Base-by-base conservation (phyloP, 768 basidiomycete genomes). In the Dacryopinax primogenitus region DNA sequence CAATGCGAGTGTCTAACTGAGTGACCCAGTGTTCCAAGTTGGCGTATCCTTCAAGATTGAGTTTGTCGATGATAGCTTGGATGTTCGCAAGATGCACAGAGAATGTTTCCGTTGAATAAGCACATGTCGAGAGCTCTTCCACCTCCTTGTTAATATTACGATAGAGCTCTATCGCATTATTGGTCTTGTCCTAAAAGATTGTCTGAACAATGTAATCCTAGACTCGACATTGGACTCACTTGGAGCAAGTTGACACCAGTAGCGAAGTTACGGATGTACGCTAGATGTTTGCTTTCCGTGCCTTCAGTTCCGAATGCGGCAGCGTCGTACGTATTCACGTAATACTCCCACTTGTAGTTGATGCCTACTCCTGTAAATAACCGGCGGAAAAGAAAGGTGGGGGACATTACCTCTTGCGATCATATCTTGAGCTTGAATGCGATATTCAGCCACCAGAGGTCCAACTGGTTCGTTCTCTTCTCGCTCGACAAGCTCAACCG, bases 261-360 rank as follows among this genome's bases (percentile, higher is more conserved):
- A 1, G 95, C 94, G 72, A 97, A 96, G 72, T 98, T 94, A 65
- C 92, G 83, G 11, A 98, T 94, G 68, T 92, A 97, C 66, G 91
- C 87, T 28, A 95, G 86, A 72, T 97, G 95, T 67, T 91, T 81
- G 72, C 86, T 92, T 72, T 96, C 93, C 37, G 80, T 80, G 13
- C 84, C 86, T 69, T 92, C 90, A n/a, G 84, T 78, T 58, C 81
- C 79, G 15, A 67, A 71, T 21, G 72, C 70, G 0, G 87, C 78
- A 2, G 87, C 83, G 69, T 95, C 93, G 72, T 92, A 98, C 64
- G 93, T 89, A 72, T 90, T 95, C 70, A 97, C 88, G 71, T 97
- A 93, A 76, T 92, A 83, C 73, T 98, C 96, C 96, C 96, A 99
- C 28, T 90, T 86, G 65, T 95, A 90, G 71, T 83, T 84, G 88